phyloP scores from a whole-genome alignment of 2,329 filamentous ascomycete species.

The Microdochium bolleyi region DNA sequence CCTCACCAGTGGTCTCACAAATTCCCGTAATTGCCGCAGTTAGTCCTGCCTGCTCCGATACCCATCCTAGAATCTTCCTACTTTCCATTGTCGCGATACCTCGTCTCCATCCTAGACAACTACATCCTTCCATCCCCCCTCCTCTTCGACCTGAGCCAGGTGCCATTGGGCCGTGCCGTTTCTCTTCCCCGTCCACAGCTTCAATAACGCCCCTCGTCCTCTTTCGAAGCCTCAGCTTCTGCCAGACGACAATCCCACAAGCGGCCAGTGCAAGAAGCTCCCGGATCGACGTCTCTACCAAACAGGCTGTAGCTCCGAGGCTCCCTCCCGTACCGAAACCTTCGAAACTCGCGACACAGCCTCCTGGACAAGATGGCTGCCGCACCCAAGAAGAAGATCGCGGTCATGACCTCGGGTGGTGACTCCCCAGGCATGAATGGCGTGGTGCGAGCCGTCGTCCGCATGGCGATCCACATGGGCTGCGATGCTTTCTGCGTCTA shows the following conservation, averaged over 20 bases:
- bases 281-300: too few relatives aligned
- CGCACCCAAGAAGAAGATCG: slow-evolving; percentile 58
- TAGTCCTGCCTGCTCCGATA: neutral
- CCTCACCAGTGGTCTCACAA: neutral
- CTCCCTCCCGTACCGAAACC: too few relatives aligned
- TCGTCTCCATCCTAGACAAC: too few relatives aligned
- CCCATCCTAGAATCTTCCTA: neutral
- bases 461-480: slow-evolving; percentile 79
- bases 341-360: neutral
- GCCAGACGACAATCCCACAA: too few relatives aligned
- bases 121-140: too few relatives aligned
- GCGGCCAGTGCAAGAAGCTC: too few relatives aligned
- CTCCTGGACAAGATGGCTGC: slow-evolving; percentile 6
- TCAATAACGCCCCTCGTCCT: too few relatives aligned
- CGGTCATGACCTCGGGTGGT: slow-evolving; percentile 88
- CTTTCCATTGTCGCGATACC: neutral
- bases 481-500: slow-evolving; percentile 78
- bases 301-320: too few relatives aligned
- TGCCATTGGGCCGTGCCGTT: too few relatives aligned
- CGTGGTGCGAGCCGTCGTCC: slow-evolving; percentile 81
- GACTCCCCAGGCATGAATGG: slow-evolving; percentile 95
- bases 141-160: too few relatives aligned
- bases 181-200: too few relatives aligned
- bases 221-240: too few relatives aligned
- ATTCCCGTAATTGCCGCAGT: neutral